Percentiles rank a stretch among this genome's conserved stretches.
Evolutionary conservation across 306 rosid genomes (phyloP).

Genomic region (Oemleria cerasiformis): DNA sequence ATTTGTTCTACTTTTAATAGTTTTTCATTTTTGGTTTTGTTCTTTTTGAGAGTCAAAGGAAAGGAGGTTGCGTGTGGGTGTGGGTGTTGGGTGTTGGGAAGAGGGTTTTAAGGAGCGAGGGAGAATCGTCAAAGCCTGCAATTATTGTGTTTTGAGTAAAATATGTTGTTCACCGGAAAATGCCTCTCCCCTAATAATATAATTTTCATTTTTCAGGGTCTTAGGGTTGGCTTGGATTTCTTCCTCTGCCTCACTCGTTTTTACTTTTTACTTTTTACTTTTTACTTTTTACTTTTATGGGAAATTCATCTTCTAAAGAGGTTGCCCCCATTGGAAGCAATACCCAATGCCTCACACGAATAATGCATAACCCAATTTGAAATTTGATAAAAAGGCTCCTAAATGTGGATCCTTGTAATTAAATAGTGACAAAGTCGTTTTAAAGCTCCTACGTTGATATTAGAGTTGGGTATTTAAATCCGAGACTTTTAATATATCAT

Average conservation of each 20-base stretch:
- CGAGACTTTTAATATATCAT: too few relatives aligned
- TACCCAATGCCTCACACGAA: constrained; percentile 4
- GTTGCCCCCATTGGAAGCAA: constrained; percentile 45
- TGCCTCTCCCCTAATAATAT: neutral
- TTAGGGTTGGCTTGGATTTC: constrained; percentile 5
- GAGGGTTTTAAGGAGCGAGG: constrained; percentile 29
- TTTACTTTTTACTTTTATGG: constrained; percentile 11
- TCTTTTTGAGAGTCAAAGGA: constrained; percentile 59
- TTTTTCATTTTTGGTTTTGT: neutral
- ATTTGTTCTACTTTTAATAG: neutral
- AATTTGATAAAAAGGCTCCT: constrained; percentile 2
- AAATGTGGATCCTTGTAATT: neutral
- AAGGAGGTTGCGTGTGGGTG: constrained; percentile 85
- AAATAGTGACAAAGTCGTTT: neutral
- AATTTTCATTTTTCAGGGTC: neutral
- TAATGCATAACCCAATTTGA: constrained; percentile 3
- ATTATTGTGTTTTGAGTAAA: constrained; percentile 54
- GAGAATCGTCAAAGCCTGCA: constrained; percentile 67
- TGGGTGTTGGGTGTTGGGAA: too few relatives aligned
- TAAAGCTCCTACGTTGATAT: too few relatives aligned
- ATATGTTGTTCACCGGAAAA: constrained; percentile 29
- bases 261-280: constrained; percentile 11
- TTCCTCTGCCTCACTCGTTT: constrained; percentile 4
- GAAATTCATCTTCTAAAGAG: constrained; percentile 22
- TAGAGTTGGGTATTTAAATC: too few relatives aligned